phyloP scores from a whole-genome alignment of 2,329 filamentous ascomycete species.

The Mycosphaerella arachidis region DNA sequence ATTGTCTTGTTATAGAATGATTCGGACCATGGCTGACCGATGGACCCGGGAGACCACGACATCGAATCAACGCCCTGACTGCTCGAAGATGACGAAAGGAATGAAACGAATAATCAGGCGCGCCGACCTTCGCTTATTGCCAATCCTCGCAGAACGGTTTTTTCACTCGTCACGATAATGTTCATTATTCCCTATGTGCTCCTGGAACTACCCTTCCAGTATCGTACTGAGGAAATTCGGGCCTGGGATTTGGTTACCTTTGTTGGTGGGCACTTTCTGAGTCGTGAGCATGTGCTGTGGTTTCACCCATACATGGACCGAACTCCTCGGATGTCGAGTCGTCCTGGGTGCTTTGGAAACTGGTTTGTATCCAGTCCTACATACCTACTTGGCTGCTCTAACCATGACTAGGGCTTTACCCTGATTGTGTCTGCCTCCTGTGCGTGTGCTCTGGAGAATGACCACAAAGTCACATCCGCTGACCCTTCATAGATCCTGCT shows the following conservation, averaged over 20 bases:
- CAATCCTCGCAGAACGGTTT: slow-evolving; percentile 16
- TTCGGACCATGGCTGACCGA: background rate
- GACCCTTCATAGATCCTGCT: slow-evolving; percentile 3
- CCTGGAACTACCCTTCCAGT: slow-evolving; percentile 25
- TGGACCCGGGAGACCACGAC: background rate
- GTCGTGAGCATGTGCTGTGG: slow-evolving; percentile 34
- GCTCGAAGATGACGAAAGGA: slow-evolving; percentile 9
- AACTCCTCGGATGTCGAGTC: slow-evolving; percentile 29
- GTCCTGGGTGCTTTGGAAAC: slow-evolving; percentile 35
- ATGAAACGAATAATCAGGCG: slow-evolving; percentile 17
- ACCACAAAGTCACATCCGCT: background rate
- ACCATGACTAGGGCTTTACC: slow-evolving; percentile 17
- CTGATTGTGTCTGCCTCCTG: slow-evolving; percentile 18
- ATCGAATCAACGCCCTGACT: slow-evolving; percentile 31
- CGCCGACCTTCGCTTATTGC: slow-evolving; percentile 19
- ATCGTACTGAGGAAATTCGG: slow-evolving; percentile 35
- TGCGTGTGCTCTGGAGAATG: background rate
- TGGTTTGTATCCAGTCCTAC: no score
- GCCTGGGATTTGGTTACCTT: slow-evolving; percentile 35
- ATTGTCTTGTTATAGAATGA: background rate
- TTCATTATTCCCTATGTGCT: slow-evolving; percentile 34
- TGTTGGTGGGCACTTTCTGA: slow-evolving; percentile 37
- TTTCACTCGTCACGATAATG: slow-evolving; percentile 34
- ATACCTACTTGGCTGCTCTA: no score
- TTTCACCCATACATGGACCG: slow-evolving; percentile 29